Conservation (phyloP, 2,329 filamentous ascomycete species). For the Diaporthe capsici region DNA sequence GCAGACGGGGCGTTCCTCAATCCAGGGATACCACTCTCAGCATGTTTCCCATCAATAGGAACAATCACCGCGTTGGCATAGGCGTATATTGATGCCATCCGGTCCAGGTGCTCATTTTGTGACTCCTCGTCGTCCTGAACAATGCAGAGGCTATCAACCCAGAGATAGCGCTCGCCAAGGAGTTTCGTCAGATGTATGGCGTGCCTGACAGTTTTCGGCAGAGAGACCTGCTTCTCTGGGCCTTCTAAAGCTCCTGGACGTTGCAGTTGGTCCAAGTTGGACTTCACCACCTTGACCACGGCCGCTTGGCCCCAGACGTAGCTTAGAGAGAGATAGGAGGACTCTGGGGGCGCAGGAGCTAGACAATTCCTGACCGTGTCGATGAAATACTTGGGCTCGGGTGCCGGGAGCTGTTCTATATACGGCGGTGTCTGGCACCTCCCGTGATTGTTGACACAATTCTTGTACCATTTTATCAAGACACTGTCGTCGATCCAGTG, state of each 20-base stretch:
- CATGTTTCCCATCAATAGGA: conserved; percentile 1
- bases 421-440: neutral
- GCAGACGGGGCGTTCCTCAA: neutral
- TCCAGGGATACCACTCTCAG: neutral
- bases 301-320: conserved; percentile 12
- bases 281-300: neutral
- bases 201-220: conserved; percentile 6
- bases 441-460: neutral
- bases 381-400: neutral
- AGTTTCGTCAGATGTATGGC: conserved; percentile 5
- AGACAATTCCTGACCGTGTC: neutral
- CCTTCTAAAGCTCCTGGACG: neutral
- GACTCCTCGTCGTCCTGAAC: conserved; percentile 4
- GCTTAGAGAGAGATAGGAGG: neutral
- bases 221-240: neutral
- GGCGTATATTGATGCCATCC: conserved; percentile 29
- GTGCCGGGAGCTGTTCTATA: neutral
- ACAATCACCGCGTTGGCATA: conserved; percentile 23
- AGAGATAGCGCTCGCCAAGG: conserved; percentile 32
- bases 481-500: neutral
- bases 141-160: conserved; percentile 30
- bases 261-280: neutral
- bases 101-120: neutral
- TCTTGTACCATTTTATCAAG: neutral
- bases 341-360: neutral